A percentile compares a stretch with the other conserved stretches of the same genome.
Evolutionary conservation across 257 asterid species (phyloP).

Genomic region (Thymus mandschuricus): DNA sequence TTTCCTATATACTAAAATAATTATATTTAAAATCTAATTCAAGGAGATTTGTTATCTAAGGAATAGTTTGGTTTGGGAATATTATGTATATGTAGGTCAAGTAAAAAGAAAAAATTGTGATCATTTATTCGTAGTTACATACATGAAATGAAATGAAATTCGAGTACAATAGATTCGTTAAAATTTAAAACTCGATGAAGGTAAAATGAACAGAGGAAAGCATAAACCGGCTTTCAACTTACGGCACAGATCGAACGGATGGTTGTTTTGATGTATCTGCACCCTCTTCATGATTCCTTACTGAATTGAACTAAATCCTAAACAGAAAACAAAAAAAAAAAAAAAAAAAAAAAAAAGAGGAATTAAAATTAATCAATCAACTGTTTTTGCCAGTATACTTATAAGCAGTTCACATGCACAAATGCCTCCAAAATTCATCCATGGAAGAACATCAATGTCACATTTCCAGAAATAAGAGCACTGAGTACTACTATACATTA

Average conservation of each 20-base stretch:
- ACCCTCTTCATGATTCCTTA: slow-evolving; percentile 67
- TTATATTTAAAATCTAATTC: too few species aligned
- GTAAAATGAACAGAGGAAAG: not conserved
- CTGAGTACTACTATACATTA: too few species aligned
- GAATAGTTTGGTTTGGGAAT: too few species aligned
- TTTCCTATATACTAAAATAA: too few species aligned
- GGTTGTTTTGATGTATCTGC: slow-evolving; percentile 54
- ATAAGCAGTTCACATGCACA: slow-evolving; percentile 10
- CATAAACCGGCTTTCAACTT: slow-evolving; percentile 33
- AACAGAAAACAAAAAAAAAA: too few species aligned
- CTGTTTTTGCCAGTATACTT: slow-evolving; percentile 31
- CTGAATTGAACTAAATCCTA: not conserved
- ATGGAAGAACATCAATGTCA: not conserved
- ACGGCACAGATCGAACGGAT: slow-evolving; percentile 69
- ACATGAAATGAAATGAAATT: not conserved
- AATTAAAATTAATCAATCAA: slow-evolving; percentile 9
- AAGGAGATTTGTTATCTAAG: too few species aligned
- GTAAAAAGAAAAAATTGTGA: too few species aligned
- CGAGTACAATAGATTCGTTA: not conserved
- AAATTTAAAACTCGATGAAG: not conserved
- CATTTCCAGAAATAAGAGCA: too few species aligned
- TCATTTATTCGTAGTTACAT: too few species aligned
- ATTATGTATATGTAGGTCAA: too few species aligned
- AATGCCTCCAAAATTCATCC: not conserved
- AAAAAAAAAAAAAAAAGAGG: not conserved